Conservation (phyloP, 2,329 filamentous ascomycete species). For the Aspergillus novoparasiticus region DNA sequence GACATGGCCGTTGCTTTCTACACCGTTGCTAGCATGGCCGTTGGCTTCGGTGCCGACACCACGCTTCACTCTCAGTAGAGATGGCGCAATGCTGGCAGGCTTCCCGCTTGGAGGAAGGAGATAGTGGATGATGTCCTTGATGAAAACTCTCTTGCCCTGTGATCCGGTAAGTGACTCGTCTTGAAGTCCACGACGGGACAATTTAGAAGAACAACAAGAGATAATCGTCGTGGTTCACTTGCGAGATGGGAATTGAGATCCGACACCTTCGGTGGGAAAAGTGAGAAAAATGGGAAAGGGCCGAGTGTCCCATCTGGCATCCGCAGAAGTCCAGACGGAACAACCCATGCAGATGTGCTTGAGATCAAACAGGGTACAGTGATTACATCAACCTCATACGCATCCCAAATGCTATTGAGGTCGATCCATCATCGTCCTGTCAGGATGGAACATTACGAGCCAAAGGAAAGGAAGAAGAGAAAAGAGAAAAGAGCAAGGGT, state of each 20-base stretch:
- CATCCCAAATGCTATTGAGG: not conserved
- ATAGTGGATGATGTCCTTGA: conserved; percentile 98
- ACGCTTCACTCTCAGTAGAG: conserved; percentile 63
- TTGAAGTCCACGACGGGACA: conserved; percentile 10
- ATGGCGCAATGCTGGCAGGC: conserved; percentile 72
- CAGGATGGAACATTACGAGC: not conserved
- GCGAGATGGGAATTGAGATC: conserved; percentile 12
- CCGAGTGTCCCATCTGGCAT: not conserved
- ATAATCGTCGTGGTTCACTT: conserved; percentile 1
- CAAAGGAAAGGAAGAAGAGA: conserved; percentile 10
- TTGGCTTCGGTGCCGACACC: conserved; percentile 58
- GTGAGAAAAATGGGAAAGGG: not conserved
- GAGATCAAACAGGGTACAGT: not conserved
- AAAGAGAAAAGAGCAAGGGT: conserved; percentile 30
- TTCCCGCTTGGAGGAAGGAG: conserved; percentile 74
- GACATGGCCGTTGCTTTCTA: conserved; percentile 12
- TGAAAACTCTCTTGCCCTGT: conserved; percentile 88
- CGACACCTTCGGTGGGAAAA: conserved; percentile 2
- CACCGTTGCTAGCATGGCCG: conserved; percentile 15
- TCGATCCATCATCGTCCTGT: not conserved
- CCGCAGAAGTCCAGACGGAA: not conserved
- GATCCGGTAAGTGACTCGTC: conserved; percentile 45
- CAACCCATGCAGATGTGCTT: not conserved
- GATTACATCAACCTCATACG: not conserved
- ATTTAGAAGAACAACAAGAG: conserved; percentile 7